Conservation (phyloP, 129 eudicot genomes). For the Arctium minus region DNA sequence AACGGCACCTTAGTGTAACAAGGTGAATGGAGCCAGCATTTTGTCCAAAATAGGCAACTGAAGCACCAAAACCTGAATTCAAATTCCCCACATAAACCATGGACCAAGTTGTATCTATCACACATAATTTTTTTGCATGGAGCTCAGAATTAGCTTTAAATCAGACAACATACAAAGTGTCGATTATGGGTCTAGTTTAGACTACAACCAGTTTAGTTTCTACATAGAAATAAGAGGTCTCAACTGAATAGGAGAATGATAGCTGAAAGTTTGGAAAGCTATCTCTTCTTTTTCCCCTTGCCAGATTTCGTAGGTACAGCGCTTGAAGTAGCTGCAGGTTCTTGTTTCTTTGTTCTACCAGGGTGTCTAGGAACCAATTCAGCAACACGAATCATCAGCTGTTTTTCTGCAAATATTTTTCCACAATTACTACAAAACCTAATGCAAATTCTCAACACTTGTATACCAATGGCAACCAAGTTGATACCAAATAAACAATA, state of each 20-base stretch:
- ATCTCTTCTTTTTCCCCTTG: conserved; percentile 81
- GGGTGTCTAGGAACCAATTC: conserved; percentile 90
- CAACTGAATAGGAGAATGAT: not conserved
- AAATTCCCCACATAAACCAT: not conserved
- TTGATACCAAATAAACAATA: not conserved
- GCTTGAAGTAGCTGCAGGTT: conserved; percentile 59
- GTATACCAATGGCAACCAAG: not conserved
- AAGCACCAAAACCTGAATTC: not conserved
- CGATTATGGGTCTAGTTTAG: not conserved
- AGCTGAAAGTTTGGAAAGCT: conserved; percentile 9
- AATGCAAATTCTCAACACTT: not conserved
- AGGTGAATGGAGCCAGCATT: too few species aligned
- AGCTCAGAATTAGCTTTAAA: not conserved
- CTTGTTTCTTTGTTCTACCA: conserved; percentile 80
- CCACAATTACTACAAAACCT: not conserved
- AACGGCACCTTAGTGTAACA: too few species aligned
- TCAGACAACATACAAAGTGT: not conserved
- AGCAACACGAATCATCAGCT: conserved; percentile 66
- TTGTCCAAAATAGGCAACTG: not conserved
- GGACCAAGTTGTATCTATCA: not conserved
- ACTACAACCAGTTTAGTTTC: conserved; percentile 7
- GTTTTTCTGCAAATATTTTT: conserved; percentile 59
- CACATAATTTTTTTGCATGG: not conserved
- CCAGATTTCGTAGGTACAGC: conserved; percentile 72
- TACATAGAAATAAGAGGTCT: not conserved